A percentile compares a stretch with the other conserved stretches of the same genome.
These are phyloP conservation scores for Senna siamea DNA, from an alignment of 306 rosid genomes.

Conservation along the genomic window DNA sequence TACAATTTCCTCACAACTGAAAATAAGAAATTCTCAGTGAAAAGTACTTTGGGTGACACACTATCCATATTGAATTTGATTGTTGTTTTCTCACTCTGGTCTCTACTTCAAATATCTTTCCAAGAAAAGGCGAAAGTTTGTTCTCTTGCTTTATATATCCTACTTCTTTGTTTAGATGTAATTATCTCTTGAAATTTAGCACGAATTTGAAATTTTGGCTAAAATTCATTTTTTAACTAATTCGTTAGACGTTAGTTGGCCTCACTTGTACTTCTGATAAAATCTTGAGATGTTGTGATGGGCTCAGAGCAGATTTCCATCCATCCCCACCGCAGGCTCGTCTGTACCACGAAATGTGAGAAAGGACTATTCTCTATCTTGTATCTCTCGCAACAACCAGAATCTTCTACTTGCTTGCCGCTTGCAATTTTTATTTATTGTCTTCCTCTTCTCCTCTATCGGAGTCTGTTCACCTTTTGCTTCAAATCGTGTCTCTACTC, in stretches of 20 bases:
- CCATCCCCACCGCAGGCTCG: background rate
- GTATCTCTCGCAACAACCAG: background rate
- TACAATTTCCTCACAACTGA: background rate
- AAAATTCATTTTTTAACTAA: no score
- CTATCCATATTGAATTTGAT: background rate
- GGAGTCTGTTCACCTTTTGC: background rate
- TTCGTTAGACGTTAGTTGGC: background rate
- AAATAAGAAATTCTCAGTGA: background rate
- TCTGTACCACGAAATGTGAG: background rate
- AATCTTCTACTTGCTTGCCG: background rate
- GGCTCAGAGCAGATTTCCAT: background rate
- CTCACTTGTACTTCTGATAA: no score
- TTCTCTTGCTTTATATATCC: background rate
- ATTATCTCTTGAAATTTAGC: background rate
- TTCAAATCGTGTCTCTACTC: background rate
- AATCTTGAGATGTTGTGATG: no score
- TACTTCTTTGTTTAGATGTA: background rate
- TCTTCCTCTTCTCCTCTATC: background rate
- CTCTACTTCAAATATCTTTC: no score
- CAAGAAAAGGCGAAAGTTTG: no score
- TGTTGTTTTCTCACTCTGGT: no score
- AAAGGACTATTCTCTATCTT: background rate
- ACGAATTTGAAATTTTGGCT: background rate
- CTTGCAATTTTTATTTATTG: background rate
- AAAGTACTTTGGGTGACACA: background rate